Conservation (phyloP, 805 yeast species). For the Ogataea dorogensis region DNA sequence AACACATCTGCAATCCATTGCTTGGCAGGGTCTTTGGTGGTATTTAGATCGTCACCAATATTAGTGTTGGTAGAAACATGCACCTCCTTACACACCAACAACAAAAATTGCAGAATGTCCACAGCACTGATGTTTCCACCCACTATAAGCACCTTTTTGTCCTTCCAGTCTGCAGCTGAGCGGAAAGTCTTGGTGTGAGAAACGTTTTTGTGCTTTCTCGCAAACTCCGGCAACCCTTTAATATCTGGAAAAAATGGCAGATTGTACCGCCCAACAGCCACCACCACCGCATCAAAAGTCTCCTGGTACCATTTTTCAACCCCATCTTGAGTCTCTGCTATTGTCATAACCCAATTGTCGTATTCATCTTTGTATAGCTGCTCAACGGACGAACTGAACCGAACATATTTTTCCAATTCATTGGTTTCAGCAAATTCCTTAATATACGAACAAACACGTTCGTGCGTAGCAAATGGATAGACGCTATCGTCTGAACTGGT, state of each 20-base stretch:
- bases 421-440: conserved; percentile 27
- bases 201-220: conserved; percentile 32
- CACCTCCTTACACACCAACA: conserved; percentile 26
- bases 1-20: conserved; percentile 39
- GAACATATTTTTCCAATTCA: conserved; percentile 30
- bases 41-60: background rate
- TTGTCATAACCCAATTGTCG: conserved; percentile 4
- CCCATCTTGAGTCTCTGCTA: conserved; percentile 4
- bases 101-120: conserved; percentile 49
- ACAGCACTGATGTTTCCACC: conserved; percentile 61
- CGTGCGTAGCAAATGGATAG: conserved; percentile 22
- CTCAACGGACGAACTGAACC: conserved; percentile 38
- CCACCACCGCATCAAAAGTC: conserved; percentile 41
- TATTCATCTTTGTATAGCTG: conserved; percentile 24
- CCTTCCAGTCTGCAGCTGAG: conserved; percentile 25
- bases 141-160: conserved; percentile 31
- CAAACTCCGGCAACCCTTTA: conserved; percentile 35
- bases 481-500: conserved; percentile 8
- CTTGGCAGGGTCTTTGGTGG: conserved; percentile 26
- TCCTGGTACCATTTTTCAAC: conserved; percentile 40
- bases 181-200: conserved; percentile 31
- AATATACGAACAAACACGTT: conserved; percentile 20
- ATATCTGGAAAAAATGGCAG: conserved; percentile 41
- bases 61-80: conserved; percentile 17
- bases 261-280: conserved; percentile 41